Percentiles rank a stretch among this genome's conserved stretches.
Conservation (phyloP, 192 early-diverging fungal species). For the Coemansia umbellata region DNA sequence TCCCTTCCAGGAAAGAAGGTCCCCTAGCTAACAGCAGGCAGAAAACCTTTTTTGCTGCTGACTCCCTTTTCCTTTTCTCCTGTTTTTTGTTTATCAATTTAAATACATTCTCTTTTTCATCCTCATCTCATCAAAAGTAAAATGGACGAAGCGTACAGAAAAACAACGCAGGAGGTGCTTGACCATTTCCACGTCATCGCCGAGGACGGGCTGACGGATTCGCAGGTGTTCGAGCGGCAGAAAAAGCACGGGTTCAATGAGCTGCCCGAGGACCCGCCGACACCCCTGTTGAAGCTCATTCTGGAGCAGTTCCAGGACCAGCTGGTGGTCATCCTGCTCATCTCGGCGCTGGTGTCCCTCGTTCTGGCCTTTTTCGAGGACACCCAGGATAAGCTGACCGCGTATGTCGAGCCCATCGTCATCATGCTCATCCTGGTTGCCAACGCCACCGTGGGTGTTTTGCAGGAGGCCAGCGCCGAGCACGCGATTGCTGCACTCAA, state of each 20-base stretch:
- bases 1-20: too few relatives aligned
- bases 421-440: conserved; percentile 97
- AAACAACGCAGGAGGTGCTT: conserved; percentile 62
- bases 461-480: conserved; percentile 96
- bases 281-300: conserved; percentile 90
- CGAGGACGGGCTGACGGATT: conserved; percentile 60
- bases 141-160: conserved; percentile 68
- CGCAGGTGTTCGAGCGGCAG: conserved; percentile 60
- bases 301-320: conserved; percentile 98
- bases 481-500: conserved; percentile 96
- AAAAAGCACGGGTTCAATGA: conserved; percentile 79
- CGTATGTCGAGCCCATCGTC: conserved; percentile 97
- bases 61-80: too few relatives aligned
- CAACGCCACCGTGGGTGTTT: conserved; percentile 94
- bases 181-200: conserved; percentile 63
- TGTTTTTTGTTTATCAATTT: too few relatives aligned
- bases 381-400: conserved; percentile 63
- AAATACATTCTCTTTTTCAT: conserved; percentile 1
- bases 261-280: conserved; percentile 85
- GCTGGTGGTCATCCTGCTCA: conserved; percentile 91
- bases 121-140: neutral
- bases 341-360: conserved; percentile 88
- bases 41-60: too few relatives aligned
- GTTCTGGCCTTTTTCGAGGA: conserved; percentile 89
- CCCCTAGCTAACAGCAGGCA: too few relatives aligned